Base-by-base conservation (phyloP, 768 basidiomycete species). In the Tylopilus felleus region DNA sequence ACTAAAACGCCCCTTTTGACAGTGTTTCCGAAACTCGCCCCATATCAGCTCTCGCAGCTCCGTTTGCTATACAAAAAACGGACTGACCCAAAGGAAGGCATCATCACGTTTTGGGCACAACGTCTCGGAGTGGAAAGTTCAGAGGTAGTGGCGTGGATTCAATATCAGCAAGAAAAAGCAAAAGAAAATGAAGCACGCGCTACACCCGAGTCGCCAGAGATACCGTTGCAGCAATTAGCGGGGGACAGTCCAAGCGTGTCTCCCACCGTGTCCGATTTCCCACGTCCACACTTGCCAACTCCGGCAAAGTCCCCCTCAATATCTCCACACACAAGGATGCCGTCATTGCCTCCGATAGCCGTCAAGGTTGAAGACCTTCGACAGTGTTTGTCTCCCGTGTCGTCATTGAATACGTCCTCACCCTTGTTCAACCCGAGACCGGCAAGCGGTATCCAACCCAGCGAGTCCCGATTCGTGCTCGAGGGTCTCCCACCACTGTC, bases 311-410 rank as follows among this genome's bases (percentile, higher is more conserved):
- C 68, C 0, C 68, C 69, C 0, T 28, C 49, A 1, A 41, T 28
- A 47, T 52, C 56, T 0, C 59, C 58, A 1, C 49, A 52, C 3
- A 51, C 51, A 22, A 51, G 68, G 16, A 35, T 60, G 31, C 58
- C 31, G 17, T 71, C 70, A n/a, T 46, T 71, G 28, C 69, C 69
- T 0, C 62, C 64, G 23, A 71, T 70, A 31, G 64, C 62, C 9
- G 57, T 71, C 45, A 70, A 70, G 52, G 25, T 56, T 12, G 69
- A 70, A n/a, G 66, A 66, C 0, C 1, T 22, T 13, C 44, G 44
- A 40, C 51, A 40, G 14, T 51, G 35, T 25, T 13, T 50, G 2
- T 55, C 47, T 0, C 56, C 57, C 17, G 27, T 51, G 27, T 43
- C 43, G 28, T 36, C 51, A 29, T 10, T 31, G 13, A 1, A 0